Evolutionary conservation across 192 early-diverging fungal genomes (phyloP), one percentile per base, ranked within the genome.

Genomic region (Powellomyces hirtus): DNA sequence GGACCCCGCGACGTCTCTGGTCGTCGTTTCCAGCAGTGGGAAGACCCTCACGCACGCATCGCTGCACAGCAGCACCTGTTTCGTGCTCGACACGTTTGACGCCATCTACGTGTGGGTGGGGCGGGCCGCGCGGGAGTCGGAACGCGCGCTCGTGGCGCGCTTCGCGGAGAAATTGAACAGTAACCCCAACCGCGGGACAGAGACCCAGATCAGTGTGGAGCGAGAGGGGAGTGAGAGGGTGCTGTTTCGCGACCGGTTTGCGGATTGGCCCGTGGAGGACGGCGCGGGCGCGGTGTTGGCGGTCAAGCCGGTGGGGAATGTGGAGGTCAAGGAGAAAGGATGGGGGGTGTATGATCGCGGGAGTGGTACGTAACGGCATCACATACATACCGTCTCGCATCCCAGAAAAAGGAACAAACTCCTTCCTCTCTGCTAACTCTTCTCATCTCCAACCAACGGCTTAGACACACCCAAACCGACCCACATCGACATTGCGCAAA

Each of bases 221-320:
- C 38, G 60, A 6, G 76, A 78, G 24, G 49, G 50, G 11, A 26
- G n/a, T 22, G 76, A 78, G 59, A 34, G 66, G 38, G 72, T 75
- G 22, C 55, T 73, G 0, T 78, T 78, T 59, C 55, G 64, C 36
- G 76, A 78, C 27, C 53, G 58, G 57, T 78, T 78, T 56, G 57
- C 57, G 7, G 76, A 78, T 55, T 78, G 76, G 76, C 55, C 68
- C 10, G 66, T 61, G 14, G 31, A 56, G 4, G 62, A 50, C 30
- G 65, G 33, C 16, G 38, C 24, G 20, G 68, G 62, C 33, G 72
- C 55, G 35, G 61, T 58, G 20, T 56, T 76, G 31, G 64, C 70
- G 45, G 69, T 78, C 30, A 35, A 34, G 37, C n/a, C 18, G 34
- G 22, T 59, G 13, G 40, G 56, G 20, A 78, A 78, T 35, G 65